A percentile compares a stretch with the other conserved stretches of the same genome.
phyloP scores from a whole-genome alignment of 768 basidiomycete genomes.

The Tubosaeta sp. region DNA sequence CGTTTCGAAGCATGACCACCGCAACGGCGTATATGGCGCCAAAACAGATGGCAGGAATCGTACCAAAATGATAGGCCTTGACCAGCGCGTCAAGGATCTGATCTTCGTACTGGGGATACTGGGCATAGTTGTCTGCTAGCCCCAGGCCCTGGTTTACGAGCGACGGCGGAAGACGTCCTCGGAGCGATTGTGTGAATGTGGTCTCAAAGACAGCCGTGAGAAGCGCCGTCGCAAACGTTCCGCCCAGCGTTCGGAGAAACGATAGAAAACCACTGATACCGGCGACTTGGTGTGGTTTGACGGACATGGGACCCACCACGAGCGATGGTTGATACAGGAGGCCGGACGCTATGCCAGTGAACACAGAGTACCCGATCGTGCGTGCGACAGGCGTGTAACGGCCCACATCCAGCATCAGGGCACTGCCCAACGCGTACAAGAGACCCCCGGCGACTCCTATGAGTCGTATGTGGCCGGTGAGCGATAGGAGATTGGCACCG shows the following conservation, averaged over 20 bases:
- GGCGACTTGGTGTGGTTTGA: constrained; percentile 30
- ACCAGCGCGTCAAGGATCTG: constrained; percentile 31
- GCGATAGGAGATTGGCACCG: constrained; percentile 32
- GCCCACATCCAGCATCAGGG: constrained; percentile 31
- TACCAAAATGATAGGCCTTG: constrained; percentile 33
- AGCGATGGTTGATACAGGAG: constrained; percentile 34
- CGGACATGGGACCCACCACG: constrained; percentile 34
- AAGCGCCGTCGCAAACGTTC: constrained; percentile 34
- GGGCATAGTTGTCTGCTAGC: constrained; percentile 27
- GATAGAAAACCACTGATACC: constrained; percentile 36
- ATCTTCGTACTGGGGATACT: constrained; percentile 32
- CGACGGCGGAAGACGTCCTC: constrained; percentile 24
- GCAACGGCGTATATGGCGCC: constrained; percentile 30
- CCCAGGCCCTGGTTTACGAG: constrained; percentile 30
- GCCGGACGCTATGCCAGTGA: constrained; percentile 31
- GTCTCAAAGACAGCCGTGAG: constrained; percentile 33
- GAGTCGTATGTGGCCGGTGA: constrained; percentile 30
- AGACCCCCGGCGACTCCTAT: constrained; percentile 29
- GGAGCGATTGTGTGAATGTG: constrained; percentile 28
- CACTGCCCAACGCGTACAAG: constrained; percentile 32
- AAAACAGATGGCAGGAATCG: constrained; percentile 31
- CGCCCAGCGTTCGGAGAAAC: constrained; percentile 32
- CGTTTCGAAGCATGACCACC: constrained; percentile 28
- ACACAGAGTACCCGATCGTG: constrained; percentile 29
- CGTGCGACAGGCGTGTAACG: constrained; percentile 25